Base-by-base conservation (phyloP, 768 basidiomycete genomes). In the Kwoniella sp. region DNA sequence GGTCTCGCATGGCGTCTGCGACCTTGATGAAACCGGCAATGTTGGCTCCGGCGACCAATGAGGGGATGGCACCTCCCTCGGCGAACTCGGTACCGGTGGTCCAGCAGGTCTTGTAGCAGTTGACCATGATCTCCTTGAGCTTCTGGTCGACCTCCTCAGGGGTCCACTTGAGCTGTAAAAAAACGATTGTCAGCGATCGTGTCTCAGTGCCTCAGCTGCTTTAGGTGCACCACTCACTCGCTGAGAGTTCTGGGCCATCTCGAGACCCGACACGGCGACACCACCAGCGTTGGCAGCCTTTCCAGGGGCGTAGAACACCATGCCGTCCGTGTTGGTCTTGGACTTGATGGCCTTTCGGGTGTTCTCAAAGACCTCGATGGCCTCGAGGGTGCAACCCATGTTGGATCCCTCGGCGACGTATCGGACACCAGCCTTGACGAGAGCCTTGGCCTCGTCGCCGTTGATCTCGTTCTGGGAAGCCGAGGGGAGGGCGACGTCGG, bases 351-450 rank as follows among this genome's bases (percentile, higher is more conserved):
- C 64, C 62, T 77, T 78, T 49, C 86, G 81, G 27, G 81, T 79
- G 5, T 74, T 73, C 76, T 87, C 86, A 71, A 86, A 86, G 54
- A 85, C 77, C 48, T 83, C 80, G 68, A 87, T 81, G 45, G 85
- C 86, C 65, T 84, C 84, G 63, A 80, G 76, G 3, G 84, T 85
- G 75, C 80, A 85, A 39, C 84, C 84, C 84, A 86, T 86, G 78
- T 85, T 86, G 59, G 82, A 84, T 26, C 85, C 85, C 71, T 87
- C 85, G 46, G 85, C 85, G 41, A 87, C 80, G 74, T 86, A 82
- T 64, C 81, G 75, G 57, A 80, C 80, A 55, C 86, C 85, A 41
- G 84, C 84, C 67, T 80, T 80, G 67, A 85, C 68, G 63, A 87
- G 79, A 1, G 81, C 82, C 74, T 84, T 76, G 34, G 86, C 86